Evolutionary conservation across 129 eudicot species (phyloP), one percentile per base, ranked within the genome.

Genomic region (Flaveria trinervia): DNA sequence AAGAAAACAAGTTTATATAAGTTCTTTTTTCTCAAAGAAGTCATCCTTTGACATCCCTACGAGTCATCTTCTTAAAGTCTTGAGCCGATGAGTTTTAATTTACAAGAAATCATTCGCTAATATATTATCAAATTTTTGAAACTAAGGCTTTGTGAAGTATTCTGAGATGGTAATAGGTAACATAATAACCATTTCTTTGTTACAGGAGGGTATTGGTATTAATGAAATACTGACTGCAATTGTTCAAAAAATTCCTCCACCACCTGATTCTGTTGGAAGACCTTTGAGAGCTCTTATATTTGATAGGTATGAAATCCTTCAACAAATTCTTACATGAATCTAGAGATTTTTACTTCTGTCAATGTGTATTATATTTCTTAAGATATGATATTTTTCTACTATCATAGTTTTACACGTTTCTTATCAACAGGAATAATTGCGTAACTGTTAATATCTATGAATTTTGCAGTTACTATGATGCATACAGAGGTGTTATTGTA

Each of bases 221-320:
- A 68, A 65, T 78, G 99, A 94, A 77, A 94, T 91, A 79, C 85
- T 94, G 48, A 84, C 61, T 71, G 97, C 97, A 67, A 89, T 94
- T 73, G 96, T 94, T 72, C 82, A 89, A 81, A 89, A 80, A 80
- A 71, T 94, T 74, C 99, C 99, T 17, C 89, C 99, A 70, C 97
- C 99, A 84, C 82, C 4, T 65, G 88, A 89, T 80, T 87, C 96
- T 65, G 84, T 93, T n/a, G 78, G 84, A 75, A 81, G 79, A 68
- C 93, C 99, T 74, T 87, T 94, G 82, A 91, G 99, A 86, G 99
- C 99, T 81, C 92, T 94, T 59, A 94, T 94, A 73, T 94, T 94
- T 76, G 99, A 94, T 77, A 94, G 98, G 98, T 94, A 83, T 86
- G 28, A 20, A 64, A 70, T n/a, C 30, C 41, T 82, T 55, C 17